Evolutionary conservation across 179 eudicot genomes (phyloP).

Genomic region (Sideroxylon spinosum): DNA sequence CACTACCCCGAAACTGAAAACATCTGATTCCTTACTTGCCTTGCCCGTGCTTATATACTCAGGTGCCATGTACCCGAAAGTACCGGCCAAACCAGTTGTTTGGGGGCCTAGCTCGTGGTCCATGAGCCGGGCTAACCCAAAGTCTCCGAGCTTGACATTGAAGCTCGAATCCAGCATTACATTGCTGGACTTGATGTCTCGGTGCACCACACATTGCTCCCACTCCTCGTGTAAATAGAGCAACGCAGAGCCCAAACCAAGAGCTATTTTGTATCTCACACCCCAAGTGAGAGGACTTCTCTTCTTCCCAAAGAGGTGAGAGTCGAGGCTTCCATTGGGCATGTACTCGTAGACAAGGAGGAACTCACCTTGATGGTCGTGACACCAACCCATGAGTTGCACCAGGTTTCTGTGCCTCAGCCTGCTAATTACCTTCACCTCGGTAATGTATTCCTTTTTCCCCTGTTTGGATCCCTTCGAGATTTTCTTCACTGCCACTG

Average conservation of each 20-base stretch:
- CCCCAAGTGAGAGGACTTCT: conserved; percentile 25
- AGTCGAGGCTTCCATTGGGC: conserved; percentile 43
- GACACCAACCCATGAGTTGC: conserved; percentile 44
- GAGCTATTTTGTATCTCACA: conserved; percentile 29
- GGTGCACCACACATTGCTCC: conserved; percentile 46
- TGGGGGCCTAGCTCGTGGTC: conserved; percentile 35
- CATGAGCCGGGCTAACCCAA: conserved; percentile 38
- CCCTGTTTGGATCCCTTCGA: conserved; percentile 32
- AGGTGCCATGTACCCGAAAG: conserved; percentile 43
- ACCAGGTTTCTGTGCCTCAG: conserved; percentile 39
- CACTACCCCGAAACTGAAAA: conserved; percentile 42
- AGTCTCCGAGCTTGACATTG: conserved; percentile 41
- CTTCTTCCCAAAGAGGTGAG: conserved; percentile 30
- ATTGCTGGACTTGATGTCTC: conserved; percentile 41
- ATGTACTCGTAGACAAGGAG: conserved; percentile 40
- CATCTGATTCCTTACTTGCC: conserved; percentile 38
- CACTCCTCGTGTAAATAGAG: conserved; percentile 42
- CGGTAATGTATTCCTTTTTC: conserved; percentile 34
- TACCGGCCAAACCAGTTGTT: conserved; percentile 39
- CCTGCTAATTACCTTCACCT: conserved; percentile 31
- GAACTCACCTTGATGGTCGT: conserved; percentile 27
- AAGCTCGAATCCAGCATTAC: conserved; percentile 40
- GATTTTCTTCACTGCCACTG: conserved; percentile 29
- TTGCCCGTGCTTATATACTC: conserved; percentile 34
- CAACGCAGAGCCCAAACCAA: conserved; percentile 40